A percentile compares a stretch with the other conserved stretches of the same genome.
Conservation (phyloP, 257 asterid genomes). For the Agastache rugosa region DNA sequence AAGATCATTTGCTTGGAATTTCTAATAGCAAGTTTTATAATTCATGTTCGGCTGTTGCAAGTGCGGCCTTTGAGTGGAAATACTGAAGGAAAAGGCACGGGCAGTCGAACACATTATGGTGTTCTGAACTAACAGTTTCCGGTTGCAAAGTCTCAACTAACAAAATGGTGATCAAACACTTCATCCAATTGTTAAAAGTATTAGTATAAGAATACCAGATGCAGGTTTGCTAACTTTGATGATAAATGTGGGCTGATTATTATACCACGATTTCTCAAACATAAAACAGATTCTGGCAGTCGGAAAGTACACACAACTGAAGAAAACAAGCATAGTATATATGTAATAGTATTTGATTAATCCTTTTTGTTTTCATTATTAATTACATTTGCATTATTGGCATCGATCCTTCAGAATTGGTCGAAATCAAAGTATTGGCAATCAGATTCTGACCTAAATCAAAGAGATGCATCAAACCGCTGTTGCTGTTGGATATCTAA, state of each 20-base stretch:
- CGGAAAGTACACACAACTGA: not conserved
- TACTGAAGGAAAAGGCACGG: not conserved
- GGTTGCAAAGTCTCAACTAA: not conserved
- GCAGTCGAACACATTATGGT: not conserved
- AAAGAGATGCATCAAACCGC: too few species aligned
- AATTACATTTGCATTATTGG: not conserved
- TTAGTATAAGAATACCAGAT: not conserved
- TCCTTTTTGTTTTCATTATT: not conserved
- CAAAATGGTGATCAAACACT: not conserved
- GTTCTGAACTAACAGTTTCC: not conserved
- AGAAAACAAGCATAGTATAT: not conserved
- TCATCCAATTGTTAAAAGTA: not conserved
- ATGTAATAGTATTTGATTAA: not conserved
- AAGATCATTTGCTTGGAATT: not conserved
- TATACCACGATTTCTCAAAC: not conserved
- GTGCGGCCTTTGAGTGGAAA: too few species aligned
- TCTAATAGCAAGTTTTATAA: not conserved
- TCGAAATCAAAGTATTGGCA: too few species aligned
- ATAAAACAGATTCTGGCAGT: too few species aligned
- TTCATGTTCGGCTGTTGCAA: too few species aligned
- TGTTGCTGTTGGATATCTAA: too few species aligned
- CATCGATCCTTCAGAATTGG: too few species aligned
- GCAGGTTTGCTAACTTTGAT: not conserved
- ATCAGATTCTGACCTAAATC: too few species aligned
- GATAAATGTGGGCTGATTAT: not conserved